These are phyloP conservation scores for Kwoniella sp. DNA, from an alignment of 768 basidiomycete genomes.

Conservation along the genomic window DNA sequence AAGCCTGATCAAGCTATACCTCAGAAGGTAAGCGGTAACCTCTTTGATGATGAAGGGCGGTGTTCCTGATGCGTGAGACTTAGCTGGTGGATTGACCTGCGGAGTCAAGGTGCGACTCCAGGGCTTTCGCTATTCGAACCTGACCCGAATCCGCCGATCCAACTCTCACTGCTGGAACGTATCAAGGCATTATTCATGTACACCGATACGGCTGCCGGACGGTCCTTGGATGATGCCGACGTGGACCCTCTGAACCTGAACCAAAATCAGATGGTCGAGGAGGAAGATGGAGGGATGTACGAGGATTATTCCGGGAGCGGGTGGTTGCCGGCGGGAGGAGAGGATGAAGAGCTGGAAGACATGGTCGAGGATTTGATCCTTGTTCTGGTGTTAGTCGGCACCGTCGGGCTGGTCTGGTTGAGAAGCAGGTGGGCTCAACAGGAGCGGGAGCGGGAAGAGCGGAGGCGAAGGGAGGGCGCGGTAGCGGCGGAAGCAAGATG, in stretches of 20 bases:
- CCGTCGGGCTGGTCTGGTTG: constrained; percentile 71
- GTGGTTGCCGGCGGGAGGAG: constrained; percentile 17
- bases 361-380: constrained; percentile 76
- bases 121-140: constrained; percentile 34
- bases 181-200: constrained; percentile 26
- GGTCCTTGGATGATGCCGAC: too few relatives aligned
- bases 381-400: constrained; percentile 65
- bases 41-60: neutral
- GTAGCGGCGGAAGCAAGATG: constrained; percentile 5
- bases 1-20: constrained; percentile 74
- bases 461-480: constrained; percentile 11
- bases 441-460: constrained; percentile 60
- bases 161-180: constrained; percentile 22
- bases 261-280: too few relatives aligned
- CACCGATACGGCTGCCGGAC: too few relatives aligned
- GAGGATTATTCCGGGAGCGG: constrained; percentile 5
- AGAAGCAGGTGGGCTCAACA: constrained; percentile 73
- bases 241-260: too few relatives aligned
- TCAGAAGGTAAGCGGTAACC: constrained; percentile 58
- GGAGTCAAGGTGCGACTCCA: constrained; percentile 26
- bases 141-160: neutral
- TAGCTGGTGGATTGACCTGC: constrained; percentile 38
- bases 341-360: constrained; percentile 71
- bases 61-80: neutral
- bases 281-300: constrained; percentile 6